Base-by-base conservation (phyloP, 768 basidiomycete species). In the Lactarius trivialis region DNA sequence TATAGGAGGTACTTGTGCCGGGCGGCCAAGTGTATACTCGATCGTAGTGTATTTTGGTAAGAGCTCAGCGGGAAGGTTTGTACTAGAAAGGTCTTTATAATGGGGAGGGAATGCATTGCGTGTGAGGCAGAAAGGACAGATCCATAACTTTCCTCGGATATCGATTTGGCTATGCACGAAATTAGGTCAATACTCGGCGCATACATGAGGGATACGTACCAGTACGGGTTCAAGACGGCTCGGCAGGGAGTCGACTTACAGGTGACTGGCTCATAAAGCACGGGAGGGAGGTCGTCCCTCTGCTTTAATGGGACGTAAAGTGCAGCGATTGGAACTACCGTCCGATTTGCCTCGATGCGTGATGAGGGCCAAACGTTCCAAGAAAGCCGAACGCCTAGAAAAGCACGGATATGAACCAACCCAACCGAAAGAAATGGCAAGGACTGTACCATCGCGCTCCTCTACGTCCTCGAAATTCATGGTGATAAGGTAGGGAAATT, bases 301-400 rank as follows among this genome's bases (percentile, higher is more conserved):
- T 89, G 81, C 76, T 97, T 99, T 68, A 98, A 79, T 19, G 97
- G 97, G 3, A 92, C 93, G 76, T 99, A 99, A 8, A 99, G 81
- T 9, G 97, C 93, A n/a, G 96, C 88, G 70, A 99, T 97, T 62
- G 97, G 97, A 7, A 98, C 96, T 43, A 99, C 96, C 5, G 93
- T 98, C 69, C 96, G 83, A 39, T 95, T 98, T 15, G 96, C 93
- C 77, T 99, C 97, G 74, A 98, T 96, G 69, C 97, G 86, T 63
- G 93, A 95, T 37, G 94, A 95, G 3, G 95, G 94, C 93, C 93
- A 99, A 61, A 95, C 92, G 75, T 99, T 99, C 97, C 96, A 98
- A 52, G 95, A 96, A 67, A 98, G 81, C 59, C 96, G 85, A 51
- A 98, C 86, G 68, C 96, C 94, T 97, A 65, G 39, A 57, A 60